Evolutionary conservation across 140 eudicot genomes (phyloP).

Genomic region (Anethum foeniculum): DNA sequence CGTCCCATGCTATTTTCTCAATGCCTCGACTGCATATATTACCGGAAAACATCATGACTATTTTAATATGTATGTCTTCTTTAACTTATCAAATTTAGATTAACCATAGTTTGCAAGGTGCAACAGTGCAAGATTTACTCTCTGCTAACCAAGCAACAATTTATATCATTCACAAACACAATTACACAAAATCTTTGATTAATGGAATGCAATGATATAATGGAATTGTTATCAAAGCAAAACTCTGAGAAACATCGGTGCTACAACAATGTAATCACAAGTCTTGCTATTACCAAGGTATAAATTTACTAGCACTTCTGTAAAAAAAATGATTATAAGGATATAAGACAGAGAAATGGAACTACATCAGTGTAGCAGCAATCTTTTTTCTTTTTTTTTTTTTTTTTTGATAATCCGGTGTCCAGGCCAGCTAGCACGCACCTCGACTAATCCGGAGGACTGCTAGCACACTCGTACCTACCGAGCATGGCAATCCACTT

Average conservation of each 20-base stretch:
- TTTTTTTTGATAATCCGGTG: too few relatives aligned
- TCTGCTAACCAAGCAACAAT: background rate
- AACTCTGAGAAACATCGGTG: background rate
- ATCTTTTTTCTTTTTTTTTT: too few relatives aligned
- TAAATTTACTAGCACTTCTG: background rate
- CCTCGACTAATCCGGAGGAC: too few relatives aligned
- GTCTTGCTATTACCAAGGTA: background rate
- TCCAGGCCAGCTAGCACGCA: too few relatives aligned
- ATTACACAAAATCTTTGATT: background rate
- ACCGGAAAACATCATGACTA: background rate
- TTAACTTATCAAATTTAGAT: background rate
- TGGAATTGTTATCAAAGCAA: background rate
- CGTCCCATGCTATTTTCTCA: slow-evolving; percentile 98
- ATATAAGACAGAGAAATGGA: background rate
- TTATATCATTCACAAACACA: background rate
- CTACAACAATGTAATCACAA: background rate
- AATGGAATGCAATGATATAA: background rate
- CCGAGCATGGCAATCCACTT: too few relatives aligned
- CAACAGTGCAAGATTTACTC: background rate
- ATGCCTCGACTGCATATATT: slow-evolving; percentile 55
- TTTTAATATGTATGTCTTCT: background rate
- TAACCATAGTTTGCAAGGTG: background rate
- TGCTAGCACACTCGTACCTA: too few relatives aligned
- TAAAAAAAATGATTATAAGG: background rate
- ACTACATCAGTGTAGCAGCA: background rate